phyloP scores from a whole-genome alignment of 441 rosid species.

The Syzygium syzygioides region DNA sequence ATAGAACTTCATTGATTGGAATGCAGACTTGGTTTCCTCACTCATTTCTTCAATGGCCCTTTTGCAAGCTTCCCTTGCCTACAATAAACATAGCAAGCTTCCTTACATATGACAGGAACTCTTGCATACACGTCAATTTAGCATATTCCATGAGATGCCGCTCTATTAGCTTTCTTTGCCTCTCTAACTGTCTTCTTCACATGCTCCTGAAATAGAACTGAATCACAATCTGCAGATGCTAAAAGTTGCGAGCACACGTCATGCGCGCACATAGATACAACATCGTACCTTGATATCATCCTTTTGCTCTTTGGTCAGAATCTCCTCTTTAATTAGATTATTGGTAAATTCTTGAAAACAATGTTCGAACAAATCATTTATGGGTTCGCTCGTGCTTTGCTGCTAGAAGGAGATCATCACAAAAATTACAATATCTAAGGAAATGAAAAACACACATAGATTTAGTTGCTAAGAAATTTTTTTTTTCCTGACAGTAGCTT shows the following conservation, averaged over 20 bases:
- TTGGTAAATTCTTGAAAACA: slow-evolving; percentile 55
- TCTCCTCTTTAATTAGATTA: slow-evolving; percentile 53
- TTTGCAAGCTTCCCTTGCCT: slow-evolving; percentile 75
- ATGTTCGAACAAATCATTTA: background rate
- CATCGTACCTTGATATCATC: slow-evolving; percentile 66
- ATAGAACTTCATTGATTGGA: slow-evolving; percentile 60
- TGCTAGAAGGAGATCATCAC: background rate
- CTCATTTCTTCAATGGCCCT: slow-evolving; percentile 62
- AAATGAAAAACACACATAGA: background rate
- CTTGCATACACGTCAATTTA: background rate
- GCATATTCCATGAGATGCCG: slow-evolving; percentile 32
- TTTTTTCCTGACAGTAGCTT: background rate
- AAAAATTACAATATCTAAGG: background rate
- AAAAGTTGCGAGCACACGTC: background rate
- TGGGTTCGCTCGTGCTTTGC: background rate
- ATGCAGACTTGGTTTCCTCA: slow-evolving; percentile 55
- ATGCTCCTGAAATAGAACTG: slow-evolving; percentile 44
- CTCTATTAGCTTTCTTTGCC: slow-evolving; percentile 80
- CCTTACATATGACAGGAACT: background rate
- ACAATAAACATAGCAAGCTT: slow-evolving; percentile 1
- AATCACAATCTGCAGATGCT: background rate
- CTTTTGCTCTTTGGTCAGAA: slow-evolving; percentile 67
- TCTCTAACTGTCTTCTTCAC: slow-evolving; percentile 77
- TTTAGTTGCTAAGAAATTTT: background rate
- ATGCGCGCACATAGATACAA: background rate